Evolutionary conservation across 2,329 filamentous ascomycete genomes (phyloP).

Genomic region (Didymella segeticola): DNA sequence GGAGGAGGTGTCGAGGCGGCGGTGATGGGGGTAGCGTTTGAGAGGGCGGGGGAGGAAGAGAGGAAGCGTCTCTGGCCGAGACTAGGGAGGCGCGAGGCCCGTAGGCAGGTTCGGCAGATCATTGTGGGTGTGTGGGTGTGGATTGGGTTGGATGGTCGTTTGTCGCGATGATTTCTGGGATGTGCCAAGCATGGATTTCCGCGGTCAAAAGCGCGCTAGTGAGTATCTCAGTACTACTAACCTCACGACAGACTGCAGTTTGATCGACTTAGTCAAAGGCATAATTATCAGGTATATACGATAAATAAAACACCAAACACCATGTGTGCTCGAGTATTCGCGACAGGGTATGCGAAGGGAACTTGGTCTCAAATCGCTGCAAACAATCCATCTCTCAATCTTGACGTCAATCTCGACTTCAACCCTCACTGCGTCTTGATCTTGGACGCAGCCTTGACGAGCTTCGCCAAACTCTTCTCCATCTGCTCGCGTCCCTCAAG

Average conservation of each 20-base stretch:
- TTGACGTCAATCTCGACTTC: too few relatives aligned
- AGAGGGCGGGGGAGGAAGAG: constrained; percentile 30
- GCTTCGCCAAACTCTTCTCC: constrained; percentile 76
- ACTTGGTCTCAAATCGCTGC: neutral
- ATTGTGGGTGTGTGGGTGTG: constrained; percentile 33
- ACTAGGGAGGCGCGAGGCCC: constrained; percentile 36
- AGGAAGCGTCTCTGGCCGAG: constrained; percentile 32
- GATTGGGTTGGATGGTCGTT: neutral
- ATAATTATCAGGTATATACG: constrained; percentile 10
- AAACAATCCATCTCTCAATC: neutral
- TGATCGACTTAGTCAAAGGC: neutral
- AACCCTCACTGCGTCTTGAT: constrained; percentile 18
- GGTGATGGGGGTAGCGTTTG: constrained; percentile 37
- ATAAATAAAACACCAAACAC: neutral
- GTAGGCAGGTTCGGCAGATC: constrained; percentile 51
- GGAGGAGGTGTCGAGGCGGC: constrained; percentile 35
- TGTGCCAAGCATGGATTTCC: neutral
- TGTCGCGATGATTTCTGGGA: constrained; percentile 24
- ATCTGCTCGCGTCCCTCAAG: constrained; percentile 74
- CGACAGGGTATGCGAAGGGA: constrained; percentile 16
- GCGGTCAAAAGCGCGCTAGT: neutral
- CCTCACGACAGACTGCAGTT: neutral
- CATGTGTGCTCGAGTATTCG: constrained; percentile 13
- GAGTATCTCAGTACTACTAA: too few relatives aligned
- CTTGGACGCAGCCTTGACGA: constrained; percentile 59